Evolutionary conservation across 2,329 filamentous ascomycete genomes (phyloP).

Genomic region (Dothiorella sarmentorum): DNA sequence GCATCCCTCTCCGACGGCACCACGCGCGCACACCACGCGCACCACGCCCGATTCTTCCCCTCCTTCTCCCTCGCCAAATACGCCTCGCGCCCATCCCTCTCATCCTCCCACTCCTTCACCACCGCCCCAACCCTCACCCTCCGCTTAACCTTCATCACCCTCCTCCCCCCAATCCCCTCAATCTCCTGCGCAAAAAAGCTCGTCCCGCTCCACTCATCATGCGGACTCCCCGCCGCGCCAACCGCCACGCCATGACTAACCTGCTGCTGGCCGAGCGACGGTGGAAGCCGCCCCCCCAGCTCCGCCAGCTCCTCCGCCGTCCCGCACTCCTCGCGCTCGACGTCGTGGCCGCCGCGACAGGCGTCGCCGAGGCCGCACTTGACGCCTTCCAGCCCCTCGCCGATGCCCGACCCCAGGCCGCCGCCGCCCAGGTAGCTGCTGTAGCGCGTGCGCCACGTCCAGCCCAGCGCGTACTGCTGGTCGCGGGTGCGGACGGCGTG

Average conservation of each 20-base stretch:
- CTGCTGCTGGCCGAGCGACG: not conserved
- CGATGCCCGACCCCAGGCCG: slow-evolving; percentile 80
- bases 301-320: not conserved
- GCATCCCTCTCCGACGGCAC: slow-evolving; percentile 52
- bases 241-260: not conserved
- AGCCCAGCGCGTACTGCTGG: slow-evolving; percentile 63
- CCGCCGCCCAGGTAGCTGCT: slow-evolving; percentile 74
- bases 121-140: slow-evolving; percentile 77
- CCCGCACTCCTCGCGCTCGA: slow-evolving; percentile 79
- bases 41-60: slow-evolving; percentile 75
- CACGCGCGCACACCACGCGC: slow-evolving; percentile 82
- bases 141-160: slow-evolving; percentile 85
- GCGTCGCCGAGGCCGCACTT: slow-evolving; percentile 75
- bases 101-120: slow-evolving; percentile 78
- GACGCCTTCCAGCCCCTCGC: slow-evolving; percentile 83
- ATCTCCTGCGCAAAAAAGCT: slow-evolving; percentile 87
- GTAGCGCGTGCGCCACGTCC: slow-evolving; percentile 87
- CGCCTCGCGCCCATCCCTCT: slow-evolving; percentile 42
- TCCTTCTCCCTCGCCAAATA: slow-evolving; percentile 68
- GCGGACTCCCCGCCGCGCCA: slow-evolving; percentile 36
- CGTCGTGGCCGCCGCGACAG: slow-evolving; percentile 73
- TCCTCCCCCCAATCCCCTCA: slow-evolving; percentile 80
- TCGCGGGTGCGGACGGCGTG: slow-evolving; percentile 62
- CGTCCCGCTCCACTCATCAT: slow-evolving; percentile 48
- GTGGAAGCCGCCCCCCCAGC: not conserved